Conservation (phyloP, 2,329 filamentous ascomycete genomes). For the Aschersonia sp. region DNA sequence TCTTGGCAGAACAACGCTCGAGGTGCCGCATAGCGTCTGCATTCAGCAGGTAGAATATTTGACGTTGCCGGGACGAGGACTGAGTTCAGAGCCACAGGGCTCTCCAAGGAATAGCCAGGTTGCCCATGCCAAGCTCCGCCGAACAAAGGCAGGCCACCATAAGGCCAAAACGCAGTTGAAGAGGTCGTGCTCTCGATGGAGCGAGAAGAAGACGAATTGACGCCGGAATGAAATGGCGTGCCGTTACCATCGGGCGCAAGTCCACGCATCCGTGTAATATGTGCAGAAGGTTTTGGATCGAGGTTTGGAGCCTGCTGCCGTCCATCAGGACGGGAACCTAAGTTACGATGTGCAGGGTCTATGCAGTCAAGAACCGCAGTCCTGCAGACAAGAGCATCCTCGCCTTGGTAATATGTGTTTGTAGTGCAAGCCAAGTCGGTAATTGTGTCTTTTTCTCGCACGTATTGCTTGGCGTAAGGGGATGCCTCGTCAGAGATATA, state of each 20-base stretch:
- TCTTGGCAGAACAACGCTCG: neutral
- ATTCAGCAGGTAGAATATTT: neutral
- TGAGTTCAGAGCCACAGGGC: neutral
- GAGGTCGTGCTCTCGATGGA: neutral
- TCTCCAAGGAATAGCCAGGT: neutral
- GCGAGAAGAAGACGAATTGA: neutral
- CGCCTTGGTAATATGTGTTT: no score
- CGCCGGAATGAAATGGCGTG: neutral
- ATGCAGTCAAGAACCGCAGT: no score
- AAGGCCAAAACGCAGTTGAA: neutral
- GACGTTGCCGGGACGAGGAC: no score
- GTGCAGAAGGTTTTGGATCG: no score
- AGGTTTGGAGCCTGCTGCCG: no score
- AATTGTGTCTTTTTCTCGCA: no score
- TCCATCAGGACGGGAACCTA: no score
- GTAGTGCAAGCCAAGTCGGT: no score
- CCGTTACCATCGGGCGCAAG: no score
- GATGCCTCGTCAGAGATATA: neutral
- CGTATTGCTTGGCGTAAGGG: neutral
- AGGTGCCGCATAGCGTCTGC: neutral
- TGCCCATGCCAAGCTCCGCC: neutral
- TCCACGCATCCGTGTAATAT: no score
- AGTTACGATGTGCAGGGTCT: no score
- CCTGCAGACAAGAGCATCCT: no score
- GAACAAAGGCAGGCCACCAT: conserved; percentile 1